Percentiles rank a stretch among this genome's conserved stretches.
phyloP scores from a whole-genome alignment of 1,139 yeast species.

The Kodamaea suecica region DNA sequence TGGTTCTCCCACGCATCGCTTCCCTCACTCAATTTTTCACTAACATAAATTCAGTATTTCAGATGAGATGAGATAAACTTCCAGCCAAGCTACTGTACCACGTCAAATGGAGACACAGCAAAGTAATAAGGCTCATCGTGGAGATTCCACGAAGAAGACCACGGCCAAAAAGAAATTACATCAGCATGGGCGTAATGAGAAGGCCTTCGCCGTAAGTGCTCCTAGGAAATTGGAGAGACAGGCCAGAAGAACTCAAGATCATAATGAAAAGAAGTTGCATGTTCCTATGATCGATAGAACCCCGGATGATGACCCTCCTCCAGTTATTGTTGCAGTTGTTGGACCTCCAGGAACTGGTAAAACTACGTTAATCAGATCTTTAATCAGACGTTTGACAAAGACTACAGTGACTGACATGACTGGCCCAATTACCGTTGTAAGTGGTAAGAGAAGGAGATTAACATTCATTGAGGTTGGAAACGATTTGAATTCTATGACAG shows the following conservation, averaged over 20 bases:
- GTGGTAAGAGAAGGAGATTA: conserved; percentile 89
- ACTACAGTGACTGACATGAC: conserved; percentile 80
- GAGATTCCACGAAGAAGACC: conserved; percentile 49
- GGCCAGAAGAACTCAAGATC: conserved; percentile 84
- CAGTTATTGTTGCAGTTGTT: conserved; percentile 91
- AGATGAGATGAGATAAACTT: conserved; percentile 4
- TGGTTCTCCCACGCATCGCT: no score
- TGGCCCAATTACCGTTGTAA: conserved; percentile 97
- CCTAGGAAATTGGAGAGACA: conserved; percentile 84
- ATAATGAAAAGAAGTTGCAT: conserved; percentile 81
- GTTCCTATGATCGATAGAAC: conserved; percentile 98
- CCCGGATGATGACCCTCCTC: conserved; percentile 97
- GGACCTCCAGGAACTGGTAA: conserved; percentile 99
- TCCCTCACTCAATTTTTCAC: not conserved
- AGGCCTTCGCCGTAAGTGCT: conserved; percentile 91
- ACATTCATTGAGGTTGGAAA: conserved; percentile 92
- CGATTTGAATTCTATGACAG: conserved; percentile 94
- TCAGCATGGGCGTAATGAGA: conserved; percentile 86
- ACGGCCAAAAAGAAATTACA: conserved; percentile 85
- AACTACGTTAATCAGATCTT: conserved; percentile 85
- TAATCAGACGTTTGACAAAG: conserved; percentile 87
- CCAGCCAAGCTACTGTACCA: not conserved
- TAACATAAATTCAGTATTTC: not conserved
- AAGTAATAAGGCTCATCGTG: conserved; percentile 59
- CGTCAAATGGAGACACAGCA: conserved; percentile 33